These are phyloP conservation scores for Claviceps digitariae DNA, from an alignment of 2,329 filamentous ascomycete genomes.

Conservation along the genomic window DNA sequence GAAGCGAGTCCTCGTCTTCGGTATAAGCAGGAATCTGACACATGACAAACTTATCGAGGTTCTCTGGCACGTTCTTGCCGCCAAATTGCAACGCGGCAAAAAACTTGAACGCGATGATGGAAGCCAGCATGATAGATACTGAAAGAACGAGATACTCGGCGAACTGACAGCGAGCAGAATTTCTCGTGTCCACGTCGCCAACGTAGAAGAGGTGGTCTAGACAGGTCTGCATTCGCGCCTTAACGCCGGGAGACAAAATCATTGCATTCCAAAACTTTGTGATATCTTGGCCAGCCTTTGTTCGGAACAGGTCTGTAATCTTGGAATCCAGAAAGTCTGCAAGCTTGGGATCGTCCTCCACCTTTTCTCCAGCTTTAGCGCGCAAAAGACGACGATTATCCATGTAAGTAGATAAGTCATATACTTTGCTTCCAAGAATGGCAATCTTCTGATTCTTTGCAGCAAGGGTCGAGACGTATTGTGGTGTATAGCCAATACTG, in stretches of 20 bases:
- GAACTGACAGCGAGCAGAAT: slow-evolving; percentile 73
- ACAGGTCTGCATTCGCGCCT: slow-evolving; percentile 62
- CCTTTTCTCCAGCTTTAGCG: slow-evolving; percentile 37
- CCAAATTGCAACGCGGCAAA: slow-evolving; percentile 90
- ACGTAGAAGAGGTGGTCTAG: slow-evolving; percentile 93
- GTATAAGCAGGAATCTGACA: slow-evolving; percentile 97
- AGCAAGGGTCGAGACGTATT: slow-evolving; percentile 62
- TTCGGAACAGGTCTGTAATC: slow-evolving; percentile 65
- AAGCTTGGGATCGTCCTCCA: slow-evolving; percentile 35
- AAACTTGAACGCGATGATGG: slow-evolving; percentile 90
- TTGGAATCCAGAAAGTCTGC: slow-evolving; percentile 68
- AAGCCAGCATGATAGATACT: slow-evolving; percentile 66
- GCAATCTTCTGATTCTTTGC: slow-evolving; percentile 53
- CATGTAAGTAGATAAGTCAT: slow-evolving; percentile 79
- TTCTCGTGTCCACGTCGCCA: slow-evolving; percentile 81
- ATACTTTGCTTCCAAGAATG: slow-evolving; percentile 66
- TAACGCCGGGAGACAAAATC: slow-evolving; percentile 39
- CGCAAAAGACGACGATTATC: slow-evolving; percentile 56
- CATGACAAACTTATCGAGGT: slow-evolving; percentile 96
- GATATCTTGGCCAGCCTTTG: slow-evolving; percentile 64
- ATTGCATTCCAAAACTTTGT: slow-evolving; percentile 72
- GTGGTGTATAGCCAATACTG: slow-evolving; percentile 65
- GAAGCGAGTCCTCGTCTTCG: slow-evolving; percentile 93
- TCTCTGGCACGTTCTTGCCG: slow-evolving; percentile 81
- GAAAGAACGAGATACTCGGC: slow-evolving; percentile 80